Percentiles rank a stretch among this genome's conserved stretches.
Conservation (phyloP, 2,329 filamentous ascomycete species). For the Gyromitra esculenta region DNA sequence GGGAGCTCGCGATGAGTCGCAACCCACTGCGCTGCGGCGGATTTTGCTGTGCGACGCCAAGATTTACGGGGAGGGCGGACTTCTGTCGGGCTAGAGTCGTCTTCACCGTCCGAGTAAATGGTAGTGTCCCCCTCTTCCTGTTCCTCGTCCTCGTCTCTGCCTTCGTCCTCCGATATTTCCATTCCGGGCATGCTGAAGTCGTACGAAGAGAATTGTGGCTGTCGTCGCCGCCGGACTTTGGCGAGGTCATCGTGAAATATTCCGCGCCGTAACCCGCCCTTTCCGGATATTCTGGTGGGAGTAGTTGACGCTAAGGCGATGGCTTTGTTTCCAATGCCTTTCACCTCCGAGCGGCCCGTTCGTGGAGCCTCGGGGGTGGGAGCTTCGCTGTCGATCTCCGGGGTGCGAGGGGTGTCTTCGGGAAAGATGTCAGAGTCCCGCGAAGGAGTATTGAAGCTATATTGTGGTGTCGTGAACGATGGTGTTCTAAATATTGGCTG, state of each 20-base stretch:
- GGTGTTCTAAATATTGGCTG: constrained; percentile 61
- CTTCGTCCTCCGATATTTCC: constrained; percentile 26
- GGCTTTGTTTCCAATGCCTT: constrained; percentile 54
- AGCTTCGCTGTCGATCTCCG: constrained; percentile 54
- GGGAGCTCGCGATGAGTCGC: constrained; percentile 71
- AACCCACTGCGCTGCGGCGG: constrained; percentile 58
- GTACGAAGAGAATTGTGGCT: constrained; percentile 52
- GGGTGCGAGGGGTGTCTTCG: constrained; percentile 44
- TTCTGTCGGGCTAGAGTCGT: constrained; percentile 7
- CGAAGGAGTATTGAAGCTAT: constrained; percentile 58
- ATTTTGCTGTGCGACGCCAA: constrained; percentile 41
- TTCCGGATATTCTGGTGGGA: constrained; percentile 66
- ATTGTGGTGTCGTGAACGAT: constrained; percentile 65
- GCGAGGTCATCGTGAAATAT: constrained; percentile 64
- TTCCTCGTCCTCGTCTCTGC: neutral
- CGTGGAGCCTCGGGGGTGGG: constrained; percentile 36
- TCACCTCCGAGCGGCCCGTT: constrained; percentile 52
- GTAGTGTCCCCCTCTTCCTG: neutral
- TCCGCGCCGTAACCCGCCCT: constrained; percentile 70
- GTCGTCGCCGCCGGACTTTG: constrained; percentile 65
- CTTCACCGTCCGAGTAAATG: constrained; percentile 19
- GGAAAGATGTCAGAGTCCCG: constrained; percentile 55
- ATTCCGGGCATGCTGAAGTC: constrained; percentile 16
- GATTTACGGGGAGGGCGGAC: constrained; percentile 13
- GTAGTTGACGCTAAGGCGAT: constrained; percentile 59